Evolutionary conservation across 2,329 filamentous ascomycete species (phyloP).

Genomic region (Penicillium expansum): DNA sequence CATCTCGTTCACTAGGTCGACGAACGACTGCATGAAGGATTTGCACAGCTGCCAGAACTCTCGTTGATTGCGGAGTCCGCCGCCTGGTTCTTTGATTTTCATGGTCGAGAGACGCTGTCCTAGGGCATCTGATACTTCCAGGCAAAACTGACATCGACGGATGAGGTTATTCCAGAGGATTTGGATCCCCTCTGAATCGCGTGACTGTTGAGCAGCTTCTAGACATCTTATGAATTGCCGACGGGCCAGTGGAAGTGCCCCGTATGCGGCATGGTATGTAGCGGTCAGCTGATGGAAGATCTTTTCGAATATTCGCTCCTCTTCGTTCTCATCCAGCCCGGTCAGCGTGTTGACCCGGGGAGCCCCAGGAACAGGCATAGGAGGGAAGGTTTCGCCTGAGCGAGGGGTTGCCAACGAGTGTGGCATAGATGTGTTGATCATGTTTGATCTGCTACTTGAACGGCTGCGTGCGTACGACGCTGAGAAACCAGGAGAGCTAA

Average conservation of each 20-base stretch:
- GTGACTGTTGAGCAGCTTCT: slow-evolving; percentile 60
- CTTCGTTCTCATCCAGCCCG: slow-evolving; percentile 66
- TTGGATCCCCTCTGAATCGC: slow-evolving; percentile 58
- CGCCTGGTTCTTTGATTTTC: slow-evolving; percentile 78
- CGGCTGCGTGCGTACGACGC: slow-evolving; percentile 40
- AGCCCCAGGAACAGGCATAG: slow-evolving; percentile 44
- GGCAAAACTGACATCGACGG: slow-evolving; percentile 65
- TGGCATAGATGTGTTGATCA: slow-evolving; percentile 49
- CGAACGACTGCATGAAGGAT: slow-evolving; percentile 49
- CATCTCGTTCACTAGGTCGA: slow-evolving; percentile 49
- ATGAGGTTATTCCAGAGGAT: slow-evolving; percentile 70
- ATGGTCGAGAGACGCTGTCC: slow-evolving; percentile 72
- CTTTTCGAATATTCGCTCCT: slow-evolving; percentile 76
- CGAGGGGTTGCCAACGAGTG: slow-evolving; percentile 64
- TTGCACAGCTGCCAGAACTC: slow-evolving; percentile 71
- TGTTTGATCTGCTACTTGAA: slow-evolving; percentile 54
- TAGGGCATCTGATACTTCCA: slow-evolving; percentile 71
- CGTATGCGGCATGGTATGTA: slow-evolving; percentile 70
- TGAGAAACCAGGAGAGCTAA: slow-evolving; percentile 32
- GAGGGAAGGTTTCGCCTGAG: slow-evolving; percentile 75
- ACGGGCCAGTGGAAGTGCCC: slow-evolving; percentile 67
- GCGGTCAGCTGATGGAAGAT: slow-evolving; percentile 74
- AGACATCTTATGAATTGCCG: slow-evolving; percentile 64
- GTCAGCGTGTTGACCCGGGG: slow-evolving; percentile 53
- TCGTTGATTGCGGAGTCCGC: slow-evolving; percentile 58